Evolutionary conservation across 2,329 filamentous ascomycete species (phyloP), one percentile per base, ranked within the genome.

Genomic region (Paecilomyces dactylethromorphus): DNA sequence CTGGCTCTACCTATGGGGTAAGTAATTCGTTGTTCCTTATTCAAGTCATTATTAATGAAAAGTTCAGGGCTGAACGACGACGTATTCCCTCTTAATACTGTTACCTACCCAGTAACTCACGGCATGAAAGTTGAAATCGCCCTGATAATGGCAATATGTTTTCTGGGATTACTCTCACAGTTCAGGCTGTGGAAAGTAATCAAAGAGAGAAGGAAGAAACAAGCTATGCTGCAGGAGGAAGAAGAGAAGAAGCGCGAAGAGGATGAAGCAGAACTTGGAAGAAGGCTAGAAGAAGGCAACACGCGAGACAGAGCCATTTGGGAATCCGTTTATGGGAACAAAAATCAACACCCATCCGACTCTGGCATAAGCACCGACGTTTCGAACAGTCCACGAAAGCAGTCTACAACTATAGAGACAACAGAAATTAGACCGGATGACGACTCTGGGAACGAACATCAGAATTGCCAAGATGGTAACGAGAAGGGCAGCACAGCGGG

Each of bases 1-100:
- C 65, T 97, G 93, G 93, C 83, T 91, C 5, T 97, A 95, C 71
- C 81, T 96, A 39, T 97, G 93, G 93, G 79, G 83, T 85, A 71
- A 73, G 81, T 71, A 15, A 29, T 26, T 53, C 12, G 26, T 54
- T 56, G 61, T 57, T 60, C 51, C 21, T 62, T 68, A 26, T 56
- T 60, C 52, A 10, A 68, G 21, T 55, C 18, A 31, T 53, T 12
- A 61, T 65, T 54, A 68, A 60, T 35, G 50, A 13, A 7, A 15
- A 7, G 22, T 21, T 50, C 31, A 86, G 83, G 78, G 53, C 75
- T 97, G 45, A 97, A 97, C 71, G 79, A 86, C 50, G 81, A 89
- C 55, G 78, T 92, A 0, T 97, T 97, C 67, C 92, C 92, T 0
- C 76, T 91, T 1, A 83, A 85, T 39, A 88, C 89, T 1, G 80